A percentile compares a stretch with the other conserved stretches of the same genome.
Evolutionary conservation across 73 alveolate genomes (phyloP).

Genomic region (Symbiodinium pilosum): DNA sequence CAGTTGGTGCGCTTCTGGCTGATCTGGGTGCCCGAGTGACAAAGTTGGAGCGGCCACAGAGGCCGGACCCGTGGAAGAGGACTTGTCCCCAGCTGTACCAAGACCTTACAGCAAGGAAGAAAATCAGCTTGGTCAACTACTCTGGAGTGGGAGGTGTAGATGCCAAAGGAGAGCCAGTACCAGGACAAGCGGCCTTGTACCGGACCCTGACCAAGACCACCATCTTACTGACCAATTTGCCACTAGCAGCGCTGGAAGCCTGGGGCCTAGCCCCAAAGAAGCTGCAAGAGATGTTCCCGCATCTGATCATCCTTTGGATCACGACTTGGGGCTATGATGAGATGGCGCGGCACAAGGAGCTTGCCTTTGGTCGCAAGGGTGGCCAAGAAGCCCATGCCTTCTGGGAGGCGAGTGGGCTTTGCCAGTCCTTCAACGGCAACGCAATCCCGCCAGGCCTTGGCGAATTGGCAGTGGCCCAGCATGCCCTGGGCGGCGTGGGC

Average conservation of each 20-base stretch:
- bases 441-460: conserved; percentile 69
- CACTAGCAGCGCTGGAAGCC: conserved; percentile 35
- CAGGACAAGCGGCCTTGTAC: conserved; percentile 84
- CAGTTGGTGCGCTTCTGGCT: conserved; percentile 87
- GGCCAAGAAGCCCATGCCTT: conserved; percentile 85
- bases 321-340: conserved; percentile 74
- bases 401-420: conserved; percentile 95
- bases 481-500: conserved; percentile 89
- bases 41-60: conserved; percentile 80
- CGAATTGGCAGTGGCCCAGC: conserved; percentile 88
- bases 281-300: conserved; percentile 78
- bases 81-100: conserved; percentile 91
- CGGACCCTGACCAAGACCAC: conserved; percentile 51
- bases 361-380: conserved; percentile 45
- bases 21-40: conserved; percentile 85
- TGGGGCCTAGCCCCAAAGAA: conserved; percentile 51
- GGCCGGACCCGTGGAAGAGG: conserved; percentile 90
- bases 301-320: conserved; percentile 66
- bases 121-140: conserved; percentile 37
- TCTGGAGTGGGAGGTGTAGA: conserved; percentile 64
- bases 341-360: conserved; percentile 44
- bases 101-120: conserved; percentile 40
- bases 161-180: conserved; percentile 38
- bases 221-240: conserved; percentile 65
- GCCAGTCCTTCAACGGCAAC: conserved; percentile 40